phyloP scores from a whole-genome alignment of 495 filamentous ascomycete genomes.

The Xylaria flabelliformis region DNA sequence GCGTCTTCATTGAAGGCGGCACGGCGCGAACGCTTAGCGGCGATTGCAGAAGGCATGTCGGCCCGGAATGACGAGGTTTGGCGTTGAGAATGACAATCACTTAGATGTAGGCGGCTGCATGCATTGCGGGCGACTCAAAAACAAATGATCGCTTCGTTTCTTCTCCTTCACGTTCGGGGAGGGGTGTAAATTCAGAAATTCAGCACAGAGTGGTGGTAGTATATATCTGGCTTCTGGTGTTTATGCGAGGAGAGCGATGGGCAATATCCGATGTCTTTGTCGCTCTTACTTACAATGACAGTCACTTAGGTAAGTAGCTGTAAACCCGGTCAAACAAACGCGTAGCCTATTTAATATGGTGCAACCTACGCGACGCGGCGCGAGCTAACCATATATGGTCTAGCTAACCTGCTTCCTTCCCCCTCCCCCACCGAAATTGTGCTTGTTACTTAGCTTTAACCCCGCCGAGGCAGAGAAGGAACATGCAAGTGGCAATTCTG shows the following conservation, averaged over 20 bases:
- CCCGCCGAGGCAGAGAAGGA: too few relatives aligned
- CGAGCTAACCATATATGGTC: slow-evolving; percentile 4
- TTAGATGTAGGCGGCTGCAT: not conserved
- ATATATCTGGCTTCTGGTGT: not conserved
- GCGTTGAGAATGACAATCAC: not conserved
- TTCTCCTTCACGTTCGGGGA: not conserved
- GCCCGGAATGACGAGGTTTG: not conserved
- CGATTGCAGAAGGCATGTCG: slow-evolving; percentile 46
- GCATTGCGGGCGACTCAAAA: slow-evolving; percentile 15
- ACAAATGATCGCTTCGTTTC: too few relatives aligned
- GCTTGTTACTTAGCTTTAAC: not conserved
- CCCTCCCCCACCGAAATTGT: not conserved
- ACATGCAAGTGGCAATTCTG: too few relatives aligned
- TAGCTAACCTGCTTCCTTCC: not conserved
- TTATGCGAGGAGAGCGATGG: not conserved
- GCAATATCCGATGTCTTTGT: not conserved
- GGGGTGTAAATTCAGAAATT: not conserved
- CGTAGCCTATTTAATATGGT: not conserved
- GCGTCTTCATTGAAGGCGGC: slow-evolving; percentile 46
- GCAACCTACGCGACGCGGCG: slow-evolving; percentile 15
- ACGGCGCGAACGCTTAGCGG: slow-evolving; percentile 56
- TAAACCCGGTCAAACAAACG: not conserved
- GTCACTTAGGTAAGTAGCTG: not conserved
- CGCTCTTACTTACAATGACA: not conserved
- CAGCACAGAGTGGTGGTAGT: not conserved